phyloP scores from a whole-genome alignment of 805 yeast species.

The Cyberlindnera saturnus region DNA sequence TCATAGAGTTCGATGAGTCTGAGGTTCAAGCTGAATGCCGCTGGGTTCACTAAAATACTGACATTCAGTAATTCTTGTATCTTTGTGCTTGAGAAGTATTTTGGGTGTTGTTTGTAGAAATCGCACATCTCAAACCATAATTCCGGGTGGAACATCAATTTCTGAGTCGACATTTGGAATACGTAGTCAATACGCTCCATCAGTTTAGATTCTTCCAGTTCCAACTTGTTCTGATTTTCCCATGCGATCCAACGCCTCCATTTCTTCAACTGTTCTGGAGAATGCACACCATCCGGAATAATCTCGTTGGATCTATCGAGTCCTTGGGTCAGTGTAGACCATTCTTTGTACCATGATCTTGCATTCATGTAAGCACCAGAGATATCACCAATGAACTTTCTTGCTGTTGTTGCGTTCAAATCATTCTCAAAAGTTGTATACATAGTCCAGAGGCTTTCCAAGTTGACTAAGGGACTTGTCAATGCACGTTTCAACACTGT shows the following conservation, averaged over 20 bases:
- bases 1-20: slow-evolving; percentile 69
- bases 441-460: slow-evolving; percentile 75
- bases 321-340: slow-evolving; percentile 51
- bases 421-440: slow-evolving; percentile 83
- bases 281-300: slow-evolving; percentile 23
- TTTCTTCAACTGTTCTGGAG: slow-evolving; percentile 34
- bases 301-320: slow-evolving; percentile 33
- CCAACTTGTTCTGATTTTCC: slow-evolving; percentile 69
- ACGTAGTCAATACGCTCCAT: slow-evolving; percentile 60
- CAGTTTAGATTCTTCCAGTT: slow-evolving; percentile 43
- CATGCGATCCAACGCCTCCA: slow-evolving; percentile 79
- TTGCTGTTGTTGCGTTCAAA: slow-evolving; percentile 66
- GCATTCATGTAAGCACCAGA: slow-evolving; percentile 86
- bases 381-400: slow-evolving; percentile 76
- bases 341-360: slow-evolving; percentile 67
- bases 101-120: slow-evolving; percentile 23
- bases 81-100: slow-evolving; percentile 9
- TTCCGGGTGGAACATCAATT: slow-evolving; percentile 61
- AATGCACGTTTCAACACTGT: slow-evolving; percentile 65
- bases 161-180: slow-evolving; percentile 62
- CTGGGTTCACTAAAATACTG: slow-evolving; percentile 61
- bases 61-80: slow-evolving; percentile 41
- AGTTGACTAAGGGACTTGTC: slow-evolving; percentile 65
- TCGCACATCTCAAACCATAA: slow-evolving; percentile 64
- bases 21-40: slow-evolving; percentile 59